Evolutionary conservation across 257 asterid genomes (phyloP), one percentile per base, ranked within the genome.

Genomic region (Capsicum pubescens): DNA sequence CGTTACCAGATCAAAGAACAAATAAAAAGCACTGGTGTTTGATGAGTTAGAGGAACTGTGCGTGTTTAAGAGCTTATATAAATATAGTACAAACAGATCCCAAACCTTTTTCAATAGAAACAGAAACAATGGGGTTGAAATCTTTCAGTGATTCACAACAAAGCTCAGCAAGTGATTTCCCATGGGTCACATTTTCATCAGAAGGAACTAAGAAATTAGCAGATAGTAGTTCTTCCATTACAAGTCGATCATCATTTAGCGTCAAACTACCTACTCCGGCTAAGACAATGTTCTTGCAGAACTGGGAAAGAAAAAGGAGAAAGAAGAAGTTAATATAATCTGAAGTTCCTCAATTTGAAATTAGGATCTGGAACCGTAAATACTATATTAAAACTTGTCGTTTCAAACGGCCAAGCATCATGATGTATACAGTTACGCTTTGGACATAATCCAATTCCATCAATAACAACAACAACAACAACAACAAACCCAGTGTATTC

Each of bases 211-310:
- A 89, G 86, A 96, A 96, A 80, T 96, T 96, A 35, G 99, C 95
- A 0, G 94, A 86, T 85, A 96, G 79, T 54, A 94, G 58, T n/a
- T 94, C 98, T 74, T 90, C 94, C 0, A 93, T 91, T 77, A 89
- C 94, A 14, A 82, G 42, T 42, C 96, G 97, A 80, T 94, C 98
- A 80, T 96, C 98, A 39, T 91, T 96, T 48, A 96, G 69, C 0
- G 98, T 96, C 91, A 96, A 85, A 85, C 98, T 94, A 83, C 99
- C 99, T 3, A 96, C 98, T 71, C 99, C 98, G 1, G 98, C 99
- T 82, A 96, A 92, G 87, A 94, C 94, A 84, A 96, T 92, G 76
- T 94, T 96, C 94, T 94, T 96, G 94, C 99, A 96, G 70, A 96
- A 96, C 99, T 96, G 92, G 89, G 85, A 58, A 60, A 80, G 66